Conservation (phyloP, 371 early-diverging fungal genomes). For the Cladochytrium tenue region DNA sequence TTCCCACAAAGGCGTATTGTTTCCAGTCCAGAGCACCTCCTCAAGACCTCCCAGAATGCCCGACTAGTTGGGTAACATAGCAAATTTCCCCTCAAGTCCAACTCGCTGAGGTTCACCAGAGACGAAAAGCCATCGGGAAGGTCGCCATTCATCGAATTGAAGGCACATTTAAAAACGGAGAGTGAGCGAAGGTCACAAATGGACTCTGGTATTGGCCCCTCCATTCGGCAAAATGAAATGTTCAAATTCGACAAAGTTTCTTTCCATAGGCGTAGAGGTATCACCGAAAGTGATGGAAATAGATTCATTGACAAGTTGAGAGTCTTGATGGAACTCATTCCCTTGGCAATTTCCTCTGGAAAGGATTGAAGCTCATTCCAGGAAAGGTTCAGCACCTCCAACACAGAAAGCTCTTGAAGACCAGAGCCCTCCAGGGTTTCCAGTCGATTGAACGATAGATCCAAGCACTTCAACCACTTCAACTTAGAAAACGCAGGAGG, state of each 20-base stretch:
- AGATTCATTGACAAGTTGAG: conserved; percentile 80
- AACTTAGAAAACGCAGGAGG: background rate
- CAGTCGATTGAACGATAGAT: conserved; percentile 77
- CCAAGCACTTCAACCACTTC: conserved; percentile 37
- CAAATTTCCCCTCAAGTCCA: too few relatives aligned
- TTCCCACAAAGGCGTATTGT: too few relatives aligned
- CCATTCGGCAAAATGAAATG: conserved; percentile 80
- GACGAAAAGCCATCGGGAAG: too few relatives aligned
- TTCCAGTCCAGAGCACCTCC: too few relatives aligned
- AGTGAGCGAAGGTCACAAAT: too few relatives aligned
- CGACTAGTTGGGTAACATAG: too few relatives aligned
- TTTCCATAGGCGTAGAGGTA: conserved; percentile 60
- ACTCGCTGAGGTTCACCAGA: too few relatives aligned
- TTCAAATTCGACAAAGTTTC: conserved; percentile 67
- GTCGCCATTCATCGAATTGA: too few relatives aligned
- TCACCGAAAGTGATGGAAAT: conserved; percentile 67
- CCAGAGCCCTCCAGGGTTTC: conserved; percentile 57
- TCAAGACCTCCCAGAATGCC: too few relatives aligned
- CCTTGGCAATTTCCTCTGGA: conserved; percentile 50
- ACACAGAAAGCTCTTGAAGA: conserved; percentile 55
- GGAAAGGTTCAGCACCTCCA: conserved; percentile 65
- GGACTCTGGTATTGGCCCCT: conserved; percentile 64
- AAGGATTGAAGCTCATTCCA: conserved; percentile 72
- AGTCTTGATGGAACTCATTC: conserved; percentile 58
- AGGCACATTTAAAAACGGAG: too few relatives aligned